Base-by-base conservation (phyloP, 2,329 filamentous ascomycete genomes). In the Alternaria ethzedia region DNA sequence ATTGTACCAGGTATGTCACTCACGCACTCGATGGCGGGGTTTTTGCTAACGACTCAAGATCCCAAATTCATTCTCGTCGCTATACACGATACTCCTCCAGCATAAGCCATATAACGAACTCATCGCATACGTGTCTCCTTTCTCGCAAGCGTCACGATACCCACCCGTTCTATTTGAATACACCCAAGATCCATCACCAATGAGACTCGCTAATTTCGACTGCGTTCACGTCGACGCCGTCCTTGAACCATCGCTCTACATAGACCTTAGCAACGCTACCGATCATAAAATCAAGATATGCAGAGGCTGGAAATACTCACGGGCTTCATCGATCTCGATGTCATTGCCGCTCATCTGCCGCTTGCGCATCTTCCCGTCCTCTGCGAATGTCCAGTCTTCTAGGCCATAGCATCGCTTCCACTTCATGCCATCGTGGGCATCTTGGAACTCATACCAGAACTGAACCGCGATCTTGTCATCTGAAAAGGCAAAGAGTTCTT, bases 371-470 rank as follows among this genome's bases (percentile, higher is more conserved):
- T 88, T 81, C 0, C 91, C 91, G 70, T 91, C 86, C 1, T 86
- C 83, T 0, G 88, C 88, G 78, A 92, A 93, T 0, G 90, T 93
- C 91, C 90, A 93, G 75, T 93, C 90, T 74, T 93, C 91, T 11
- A 96, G 85, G 0, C 93, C 93, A 74, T 96, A 96, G 47, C 91
- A 94, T n/a, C 92, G 86, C 63, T 75, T 75, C 73, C 93, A 97
- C 77, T 92, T 83, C 81, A 83, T 80, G 8, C 78, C 89, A 41
- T 91, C 90, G 2, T 84, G 71, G 8, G 81, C 80, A 72, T 95
- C 91, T 67, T 89, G 86, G 81, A 89, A 94, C 79, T 96, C 91
- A 73, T 95, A 96, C 93, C 93, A 96, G 78, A 96, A 96, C 75
- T 97, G 92, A 21, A 96, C 93, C 1, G 93, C 93, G 67, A 94